phyloP scores from a whole-genome alignment of 2,329 filamentous ascomycete species.

The Aspergillus fijiensis region DNA sequence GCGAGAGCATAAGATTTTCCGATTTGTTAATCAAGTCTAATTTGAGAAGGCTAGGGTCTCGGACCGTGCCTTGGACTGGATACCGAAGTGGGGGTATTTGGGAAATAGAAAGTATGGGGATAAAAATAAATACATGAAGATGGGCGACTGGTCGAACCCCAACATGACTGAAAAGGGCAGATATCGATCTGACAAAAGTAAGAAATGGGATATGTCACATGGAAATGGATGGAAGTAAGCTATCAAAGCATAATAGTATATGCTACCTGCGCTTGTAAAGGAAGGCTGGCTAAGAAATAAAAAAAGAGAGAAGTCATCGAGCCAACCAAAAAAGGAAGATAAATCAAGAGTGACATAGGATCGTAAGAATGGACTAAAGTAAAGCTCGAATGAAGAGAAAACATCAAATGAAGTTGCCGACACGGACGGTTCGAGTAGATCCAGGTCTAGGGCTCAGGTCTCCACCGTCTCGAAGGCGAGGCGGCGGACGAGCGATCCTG shows the following conservation, averaged over 20 bases:
- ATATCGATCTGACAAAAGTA: no score
- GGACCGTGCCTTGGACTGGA: neutral
- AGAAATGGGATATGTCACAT: no score
- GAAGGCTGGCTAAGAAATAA: neutral
- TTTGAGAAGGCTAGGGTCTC: neutral
- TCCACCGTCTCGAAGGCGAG: conserved; percentile 17
- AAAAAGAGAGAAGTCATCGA: neutral
- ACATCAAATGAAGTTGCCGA: conserved; percentile 21
- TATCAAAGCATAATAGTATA: neutral
- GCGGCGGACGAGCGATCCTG: neutral
- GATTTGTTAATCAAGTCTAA: neutral
- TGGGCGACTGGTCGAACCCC: neutral
- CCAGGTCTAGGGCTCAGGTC: conserved; percentile 31
- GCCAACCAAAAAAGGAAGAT: neutral
- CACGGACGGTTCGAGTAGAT: conserved; percentile 30
- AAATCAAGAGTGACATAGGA: neutral
- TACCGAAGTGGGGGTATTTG: neutral
- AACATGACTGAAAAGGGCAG: neutral
- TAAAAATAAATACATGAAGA: neutral
- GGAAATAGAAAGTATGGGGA: neutral
- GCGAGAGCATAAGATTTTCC: neutral
- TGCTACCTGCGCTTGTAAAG: conserved; percentile 4
- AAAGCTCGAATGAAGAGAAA: conserved; percentile 6
- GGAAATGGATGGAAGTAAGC: neutral
- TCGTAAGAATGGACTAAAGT: neutral